phyloP scores from a whole-genome alignment of 1,284 basidiomycete species.

The Heterobasidion parviporum region DNA sequence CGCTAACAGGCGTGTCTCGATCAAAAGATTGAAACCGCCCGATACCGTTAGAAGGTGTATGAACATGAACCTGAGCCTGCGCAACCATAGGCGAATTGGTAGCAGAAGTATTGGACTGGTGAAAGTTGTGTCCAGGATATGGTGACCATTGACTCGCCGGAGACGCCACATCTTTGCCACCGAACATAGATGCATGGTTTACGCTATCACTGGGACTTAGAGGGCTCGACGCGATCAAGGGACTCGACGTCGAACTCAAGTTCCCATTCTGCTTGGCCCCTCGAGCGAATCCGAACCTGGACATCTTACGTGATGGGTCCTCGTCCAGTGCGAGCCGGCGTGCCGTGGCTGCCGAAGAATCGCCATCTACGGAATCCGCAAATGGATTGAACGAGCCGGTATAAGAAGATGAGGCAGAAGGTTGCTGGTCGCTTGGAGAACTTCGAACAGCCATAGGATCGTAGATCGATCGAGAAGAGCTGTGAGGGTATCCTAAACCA shows the following conservation, averaged over 20 bases:
- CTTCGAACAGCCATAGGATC: conserved; percentile 34
- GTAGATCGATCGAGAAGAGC: conserved; percentile 40
- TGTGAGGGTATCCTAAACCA: conserved; percentile 40
- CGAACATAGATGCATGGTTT: conserved; percentile 31
- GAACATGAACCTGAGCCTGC: conserved; percentile 32
- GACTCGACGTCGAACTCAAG: conserved; percentile 49
- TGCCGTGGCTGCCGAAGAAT: conserved; percentile 11
- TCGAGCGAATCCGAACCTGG: conserved; percentile 79
- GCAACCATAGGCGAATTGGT: conserved; percentile 40
- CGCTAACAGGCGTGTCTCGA: conserved; percentile 41
- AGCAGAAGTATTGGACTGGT: conserved; percentile 31
- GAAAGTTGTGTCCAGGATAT: conserved; percentile 27
- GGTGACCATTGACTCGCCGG: conserved; percentile 37
- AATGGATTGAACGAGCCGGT: conserved; percentile 76
- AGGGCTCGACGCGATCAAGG: conserved; percentile 49
- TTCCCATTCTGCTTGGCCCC: conserved; percentile 38
- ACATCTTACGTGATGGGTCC: conserved; percentile 57
- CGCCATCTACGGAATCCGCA: conserved; percentile 37
- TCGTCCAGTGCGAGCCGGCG: conserved; percentile 44
- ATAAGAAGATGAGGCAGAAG: conserved; percentile 43
- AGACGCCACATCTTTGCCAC: conserved; percentile 30
- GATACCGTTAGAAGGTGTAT: conserved; percentile 25
- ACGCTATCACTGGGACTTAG: conserved; percentile 43
- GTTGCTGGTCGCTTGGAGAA: conserved; percentile 34
- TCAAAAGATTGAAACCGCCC: conserved; percentile 53